Base-by-base conservation (phyloP, 2,329 filamentous ascomycete species). In the Aureobasidium zeae region DNA sequence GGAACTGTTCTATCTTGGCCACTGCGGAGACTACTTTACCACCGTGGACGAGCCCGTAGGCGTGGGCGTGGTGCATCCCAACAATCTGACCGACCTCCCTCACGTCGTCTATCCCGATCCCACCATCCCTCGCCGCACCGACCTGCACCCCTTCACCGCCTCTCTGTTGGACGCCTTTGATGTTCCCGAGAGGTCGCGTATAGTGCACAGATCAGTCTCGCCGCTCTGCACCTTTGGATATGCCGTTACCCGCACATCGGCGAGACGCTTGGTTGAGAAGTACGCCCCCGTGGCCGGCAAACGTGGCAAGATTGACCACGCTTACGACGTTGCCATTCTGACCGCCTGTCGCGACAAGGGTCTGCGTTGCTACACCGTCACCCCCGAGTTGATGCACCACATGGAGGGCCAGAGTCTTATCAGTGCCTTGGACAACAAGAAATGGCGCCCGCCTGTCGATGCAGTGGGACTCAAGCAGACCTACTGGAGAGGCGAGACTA, bases 161-260 rank as follows among this genome's bases (percentile, higher is more conserved):
- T 50, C 49, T 3, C 52, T 68, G 22, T 61, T 68, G 47, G 47
- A 54, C 9, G 52, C 53, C 3, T 52, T 68, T 21, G 51, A 57
- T 20, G 51, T 68, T n/a, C 60, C 62, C 6, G 56, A 59, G 16
- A 54, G 63, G 17, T 55, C 55, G 3, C 62, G 65, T 15, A 49
- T 63, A 3, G 53, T 68, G 31, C 64, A 68, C 51, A 59, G 61
- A 13, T 65, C 63, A 24, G 61, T 61, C 24, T 65, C 63, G 34
- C 65, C 65, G 0, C 62, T 68, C 24, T 68, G 65, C 51, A 67
- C 65, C 2, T 68, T 68, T 46, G 65, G 60, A 34, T 68, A 66
- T 49, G 65, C 64, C 10, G 53, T 68, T 11, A 67, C 64, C 1
- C 62, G 65, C 21, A 42, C 55, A 11, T 59, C 60, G 2, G 63